phyloP scores from a whole-genome alignment of 345 rosid species.

The Cardiospermum halicacabum region DNA sequence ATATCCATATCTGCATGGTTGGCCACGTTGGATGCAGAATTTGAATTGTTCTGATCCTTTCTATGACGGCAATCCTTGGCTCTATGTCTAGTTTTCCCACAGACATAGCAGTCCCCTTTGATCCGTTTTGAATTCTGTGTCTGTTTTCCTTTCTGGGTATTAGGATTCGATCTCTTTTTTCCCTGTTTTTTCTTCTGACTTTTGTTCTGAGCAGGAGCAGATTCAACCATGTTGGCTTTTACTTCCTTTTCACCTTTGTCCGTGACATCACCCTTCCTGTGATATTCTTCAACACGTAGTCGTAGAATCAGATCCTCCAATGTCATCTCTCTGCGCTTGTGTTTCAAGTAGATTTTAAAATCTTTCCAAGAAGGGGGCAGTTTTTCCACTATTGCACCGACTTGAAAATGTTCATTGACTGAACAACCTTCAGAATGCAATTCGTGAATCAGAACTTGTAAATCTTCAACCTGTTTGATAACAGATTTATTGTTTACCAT shows the following conservation, averaged over 20 bases:
- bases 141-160: neutral
- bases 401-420: neutral
- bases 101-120: neutral
- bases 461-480: no score
- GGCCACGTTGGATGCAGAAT: no score
- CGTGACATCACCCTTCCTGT: neutral
- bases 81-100: neutral
- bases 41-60: no score
- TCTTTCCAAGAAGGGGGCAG: no score
- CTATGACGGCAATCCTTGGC: neutral
- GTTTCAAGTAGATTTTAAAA: neutral
- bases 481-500: no score
- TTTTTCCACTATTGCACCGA: no score
- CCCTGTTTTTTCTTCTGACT: neutral
- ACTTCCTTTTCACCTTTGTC: neutral
- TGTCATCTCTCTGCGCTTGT: no score
- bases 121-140: neutral
- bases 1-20: no score
- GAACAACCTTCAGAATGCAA: neutral
- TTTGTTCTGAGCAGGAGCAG: no score
- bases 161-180: neutral
- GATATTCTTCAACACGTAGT: neutral
- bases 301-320: neutral
- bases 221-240: no score
- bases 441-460: neutral